These are phyloP conservation scores for Capsella bursapastoris DNA, from an alignment of 345 rosid species.

Conservation along the genomic window DNA sequence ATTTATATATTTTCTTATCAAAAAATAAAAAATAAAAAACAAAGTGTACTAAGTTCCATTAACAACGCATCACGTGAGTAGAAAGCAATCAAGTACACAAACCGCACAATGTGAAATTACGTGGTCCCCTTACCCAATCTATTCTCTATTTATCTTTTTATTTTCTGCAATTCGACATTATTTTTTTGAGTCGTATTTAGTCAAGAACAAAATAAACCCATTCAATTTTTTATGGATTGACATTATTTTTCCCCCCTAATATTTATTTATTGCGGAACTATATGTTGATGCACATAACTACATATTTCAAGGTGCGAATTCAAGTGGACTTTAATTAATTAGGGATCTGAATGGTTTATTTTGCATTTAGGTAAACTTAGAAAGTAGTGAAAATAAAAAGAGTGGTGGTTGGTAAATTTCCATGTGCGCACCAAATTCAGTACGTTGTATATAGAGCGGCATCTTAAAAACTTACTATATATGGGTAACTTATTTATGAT, in stretches of 20 bases:
- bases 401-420: conserved; percentile 12
- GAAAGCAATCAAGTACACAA: conserved; percentile 36
- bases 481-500: background rate
- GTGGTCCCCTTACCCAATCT: conserved; percentile 32
- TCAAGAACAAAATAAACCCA: background rate
- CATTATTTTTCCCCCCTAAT: no score
- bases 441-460: background rate
- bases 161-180: background rate
- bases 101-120: conserved; percentile 26
- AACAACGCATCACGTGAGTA: conserved; percentile 46
- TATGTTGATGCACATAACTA: no score
- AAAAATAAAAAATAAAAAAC: no score
- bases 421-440: conserved; percentile 12
- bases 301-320: no score
- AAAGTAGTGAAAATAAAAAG: conserved; percentile 6
- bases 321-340: no score
- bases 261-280: no score
- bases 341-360: no score
- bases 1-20: no score
- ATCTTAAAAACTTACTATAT: background rate
- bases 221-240: background rate
- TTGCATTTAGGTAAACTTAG: background rate
- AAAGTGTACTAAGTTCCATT: background rate
- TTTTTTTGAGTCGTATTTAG: background rate
- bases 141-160: background rate